Evolutionary conservation across 805 yeast species (phyloP), one percentile per base, ranked within the genome.

Genomic region (Candida germanica): DNA sequence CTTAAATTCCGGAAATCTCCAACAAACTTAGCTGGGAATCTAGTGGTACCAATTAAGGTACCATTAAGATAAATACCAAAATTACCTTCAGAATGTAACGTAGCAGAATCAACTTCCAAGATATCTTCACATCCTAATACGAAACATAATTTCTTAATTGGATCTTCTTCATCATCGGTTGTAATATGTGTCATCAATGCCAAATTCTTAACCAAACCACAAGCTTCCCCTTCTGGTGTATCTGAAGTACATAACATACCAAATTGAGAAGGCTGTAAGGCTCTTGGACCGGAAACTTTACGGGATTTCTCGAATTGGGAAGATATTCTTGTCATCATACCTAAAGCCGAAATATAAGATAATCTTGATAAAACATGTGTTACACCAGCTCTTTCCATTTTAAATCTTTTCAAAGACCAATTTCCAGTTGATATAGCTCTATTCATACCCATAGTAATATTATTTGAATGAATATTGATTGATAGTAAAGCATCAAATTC

Each of bases 171-270:
- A 51, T 87, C 97, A 62, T 93, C 98, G 1, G 98, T 91, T 4
- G 98, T 93, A 53, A 93, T 93, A 62, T 93, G 98, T 8, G 98
- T 93, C 98, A 93, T 93, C 31, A 93, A 72, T 1, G 98, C 98
- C 59, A 93, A 70, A 57, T 93, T 93, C 65, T 93, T 93, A 24
- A 93, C 98, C 61, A 93, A 75, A 55, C 98, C 98, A 79, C 98
- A 93, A 0, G 98, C 98, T 64, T 93, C 98, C 73, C 98, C 98
- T 75, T 93, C 98, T 1, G 98, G 98, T 0, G 98, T 93, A 75
- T 93, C 98, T 0, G 98, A 86, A 5, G 98, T 87, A 71, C 98
- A 93, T 42, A 93, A 72, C 98, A 93, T 93, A 58, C 98, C 98
- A 61, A 93, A 93, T 66, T 93, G 98, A 2, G 98, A 93, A 8